phyloP scores from a whole-genome alignment of 73 alveolate genomes.

The Diophrys sp. region DNA sequence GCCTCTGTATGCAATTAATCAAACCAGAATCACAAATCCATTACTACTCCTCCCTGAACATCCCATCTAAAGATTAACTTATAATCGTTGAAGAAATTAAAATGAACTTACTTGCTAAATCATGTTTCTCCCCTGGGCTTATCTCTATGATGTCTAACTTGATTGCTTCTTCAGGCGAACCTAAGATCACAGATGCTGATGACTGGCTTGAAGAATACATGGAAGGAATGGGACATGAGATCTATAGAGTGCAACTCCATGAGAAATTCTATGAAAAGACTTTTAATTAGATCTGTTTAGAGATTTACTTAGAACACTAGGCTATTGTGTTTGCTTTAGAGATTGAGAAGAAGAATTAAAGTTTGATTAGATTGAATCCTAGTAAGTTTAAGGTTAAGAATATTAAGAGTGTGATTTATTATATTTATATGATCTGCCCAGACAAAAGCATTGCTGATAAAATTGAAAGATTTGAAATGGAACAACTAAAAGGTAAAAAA shows the following conservation, averaged over 20 bases:
- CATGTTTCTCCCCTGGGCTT: conserved; percentile 96
- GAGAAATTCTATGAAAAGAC: conserved; percentile 76
- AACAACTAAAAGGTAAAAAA: background rate
- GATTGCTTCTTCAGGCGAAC: conserved; percentile 84
- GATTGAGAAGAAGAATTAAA: conserved; percentile 77
- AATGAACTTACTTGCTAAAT: conserved; percentile 89
- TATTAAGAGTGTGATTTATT: conserved; percentile 70
- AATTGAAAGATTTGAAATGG: conserved; percentile 68
- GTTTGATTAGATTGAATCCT: conserved; percentile 91
- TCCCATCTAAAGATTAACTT: conserved; percentile 66
- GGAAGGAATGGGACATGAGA: conserved; percentile 94
- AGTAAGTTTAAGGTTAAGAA: conserved; percentile 77
- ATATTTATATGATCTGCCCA: conserved; percentile 88
- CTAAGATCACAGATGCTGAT: conserved; percentile 43
- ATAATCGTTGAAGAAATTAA: conserved; percentile 80
- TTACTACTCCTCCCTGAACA: conserved; percentile 69
- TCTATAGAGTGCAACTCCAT: conserved; percentile 75
- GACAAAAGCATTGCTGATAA: conserved; percentile 91
- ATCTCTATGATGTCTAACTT: conserved; percentile 84
- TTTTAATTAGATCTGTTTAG: conserved; percentile 85
- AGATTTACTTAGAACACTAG: conserved; percentile 76
- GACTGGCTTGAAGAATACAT: conserved; percentile 92
- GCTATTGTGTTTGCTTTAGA: conserved; percentile 94
- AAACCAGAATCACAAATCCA: conserved; percentile 93
- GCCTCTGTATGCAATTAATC: conserved; percentile 88